phyloP scores from a whole-genome alignment of 2,329 filamentous ascomycete species.

The Colletotrichum lupini region DNA sequence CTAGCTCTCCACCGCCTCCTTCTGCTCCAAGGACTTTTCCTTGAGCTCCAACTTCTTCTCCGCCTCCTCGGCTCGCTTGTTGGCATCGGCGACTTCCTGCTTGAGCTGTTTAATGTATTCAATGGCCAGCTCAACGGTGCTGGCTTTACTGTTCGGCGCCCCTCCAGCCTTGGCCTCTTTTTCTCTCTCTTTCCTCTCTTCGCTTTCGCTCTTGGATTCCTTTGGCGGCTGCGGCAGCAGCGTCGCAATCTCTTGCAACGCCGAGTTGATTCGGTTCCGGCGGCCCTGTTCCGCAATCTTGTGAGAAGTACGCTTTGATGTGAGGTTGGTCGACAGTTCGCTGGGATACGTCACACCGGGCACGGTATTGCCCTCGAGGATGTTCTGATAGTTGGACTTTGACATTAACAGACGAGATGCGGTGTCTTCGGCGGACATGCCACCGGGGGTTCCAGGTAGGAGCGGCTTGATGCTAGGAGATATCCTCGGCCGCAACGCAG shows the following conservation, averaged over 20 bases:
- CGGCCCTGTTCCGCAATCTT: slow-evolving; percentile 98
- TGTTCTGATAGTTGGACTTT: slow-evolving; percentile 98
- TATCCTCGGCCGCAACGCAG: slow-evolving; percentile 87
- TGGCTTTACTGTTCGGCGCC: slow-evolving; percentile 88
- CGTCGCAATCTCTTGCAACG: slow-evolving; percentile 89
- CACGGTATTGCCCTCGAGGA: slow-evolving; percentile 90
- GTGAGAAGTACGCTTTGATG: slow-evolving; percentile 95
- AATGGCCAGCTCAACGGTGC: slow-evolving; percentile 96
- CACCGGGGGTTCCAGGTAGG: slow-evolving; percentile 70
- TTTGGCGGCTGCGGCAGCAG: slow-evolving; percentile 75
- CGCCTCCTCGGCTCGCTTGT: slow-evolving; percentile 70
- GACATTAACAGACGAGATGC: slow-evolving; percentile 84
- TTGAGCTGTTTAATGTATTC: slow-evolving; percentile 92
- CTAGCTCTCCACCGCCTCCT: not conserved
- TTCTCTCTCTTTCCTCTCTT: slow-evolving; percentile 60
- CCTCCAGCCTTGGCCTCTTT: slow-evolving; percentile 51
- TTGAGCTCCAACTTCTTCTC: slow-evolving; percentile 66
- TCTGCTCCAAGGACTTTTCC: not conserved
- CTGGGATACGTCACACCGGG: slow-evolving; percentile 92
- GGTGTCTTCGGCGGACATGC: slow-evolving; percentile 67
- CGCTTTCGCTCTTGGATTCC: slow-evolving; percentile 54
- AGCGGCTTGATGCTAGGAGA: slow-evolving; percentile 95
- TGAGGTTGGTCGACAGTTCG: slow-evolving; percentile 91
- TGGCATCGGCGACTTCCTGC: slow-evolving; percentile 75
- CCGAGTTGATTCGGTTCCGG: slow-evolving; percentile 93